A percentile compares a stretch with the other conserved stretches of the same genome.
These are phyloP conservation scores for Delphinella strobiligena DNA, from an alignment of 2,329 filamentous ascomycete species.

Conservation along the genomic window DNA sequence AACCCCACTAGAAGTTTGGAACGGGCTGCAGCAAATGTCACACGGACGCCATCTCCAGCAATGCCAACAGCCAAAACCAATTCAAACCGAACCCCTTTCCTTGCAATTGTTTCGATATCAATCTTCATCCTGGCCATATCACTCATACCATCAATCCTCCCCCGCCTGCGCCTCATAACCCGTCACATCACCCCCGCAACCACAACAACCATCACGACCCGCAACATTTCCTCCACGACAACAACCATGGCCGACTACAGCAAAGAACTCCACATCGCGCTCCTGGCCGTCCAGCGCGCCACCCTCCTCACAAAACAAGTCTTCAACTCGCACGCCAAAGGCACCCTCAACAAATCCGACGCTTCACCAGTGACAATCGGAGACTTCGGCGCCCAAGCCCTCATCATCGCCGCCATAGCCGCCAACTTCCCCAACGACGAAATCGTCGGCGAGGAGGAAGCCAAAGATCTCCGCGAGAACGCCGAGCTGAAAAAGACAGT, in stretches of 20 bases:
- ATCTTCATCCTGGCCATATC: conserved; percentile 30
- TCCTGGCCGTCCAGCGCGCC: conserved; percentile 80
- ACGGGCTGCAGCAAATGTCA: too few species aligned
- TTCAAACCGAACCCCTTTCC: not conserved
- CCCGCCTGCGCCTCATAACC: conserved; percentile 29
- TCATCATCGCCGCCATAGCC: conserved; percentile 84
- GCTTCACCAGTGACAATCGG: conserved; percentile 94
- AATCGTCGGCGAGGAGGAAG: conserved; percentile 93
- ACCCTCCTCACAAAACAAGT: conserved; percentile 64
- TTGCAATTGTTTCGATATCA: conserved; percentile 11
- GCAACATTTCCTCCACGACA: conserved; percentile 11
- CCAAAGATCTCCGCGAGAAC: conserved; percentile 64
- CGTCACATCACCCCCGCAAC: conserved; percentile 15
- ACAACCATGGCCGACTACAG: conserved; percentile 45
- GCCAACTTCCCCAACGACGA: conserved; percentile 83
- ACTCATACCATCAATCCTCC: conserved; percentile 28
- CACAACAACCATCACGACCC: conserved; percentile 6
- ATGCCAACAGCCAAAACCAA: not conserved
- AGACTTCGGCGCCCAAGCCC: conserved; percentile 92
- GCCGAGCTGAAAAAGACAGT: conserved; percentile 58
- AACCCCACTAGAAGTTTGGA: not conserved
- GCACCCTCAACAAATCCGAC: conserved; percentile 88
- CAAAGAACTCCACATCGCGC: conserved; percentile 69
- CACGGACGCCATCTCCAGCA: too few species aligned
- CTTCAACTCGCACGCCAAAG: conserved; percentile 83